Evolutionary conservation across 257 asterid species (phyloP), one percentile per base, ranked within the genome.

Genomic region (Agastache rugosa): DNA sequence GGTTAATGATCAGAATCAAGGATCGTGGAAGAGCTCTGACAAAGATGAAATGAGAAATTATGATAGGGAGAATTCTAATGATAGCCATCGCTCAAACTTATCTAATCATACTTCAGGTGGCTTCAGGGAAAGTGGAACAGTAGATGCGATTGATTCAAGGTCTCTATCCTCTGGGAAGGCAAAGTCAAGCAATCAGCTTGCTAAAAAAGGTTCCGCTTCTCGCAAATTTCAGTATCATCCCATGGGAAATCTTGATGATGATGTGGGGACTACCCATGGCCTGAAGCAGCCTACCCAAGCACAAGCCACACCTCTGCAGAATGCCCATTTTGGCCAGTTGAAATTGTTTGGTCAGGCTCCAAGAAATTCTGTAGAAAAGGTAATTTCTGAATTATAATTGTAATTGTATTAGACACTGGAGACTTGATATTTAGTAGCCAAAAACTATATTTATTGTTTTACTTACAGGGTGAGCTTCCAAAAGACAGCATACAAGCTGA

Each of bases 221-320:
- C 90, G 86, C 59, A 92, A 92, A 78, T 94, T 91, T 86, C 98
- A 88, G 77, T 85, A 85, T 84, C 97, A 94, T 83, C 98, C 98
- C 77, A 83, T 92, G 97, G 98, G 97, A 60, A 90, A 91, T 84
- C 67, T 86, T 84, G 91, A 85, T 65, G 95, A 86, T 73, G 85
- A 84, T 74, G 79, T 55, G 67, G 96, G 80, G 56, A 81, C 82
- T 81, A 41, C 80, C 34, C 53, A 72, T 80, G 91, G 78, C 31
- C 68, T 72, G 78, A 87, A 84, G 80, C 92, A 87, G 72, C 83
- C 87, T 51, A 76, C 80, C 54, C 88, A 73, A 66, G 59, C 77
- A 51, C 85, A 76, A 73, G 72, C 80, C 69, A 70, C 72, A 72
- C 11, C 80, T 60, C 78, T 64, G 78, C 88, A 84, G 71, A 84